phyloP scores from a whole-genome alignment of 2,329 filamentous ascomycete genomes.

The Penicillium expansum region DNA sequence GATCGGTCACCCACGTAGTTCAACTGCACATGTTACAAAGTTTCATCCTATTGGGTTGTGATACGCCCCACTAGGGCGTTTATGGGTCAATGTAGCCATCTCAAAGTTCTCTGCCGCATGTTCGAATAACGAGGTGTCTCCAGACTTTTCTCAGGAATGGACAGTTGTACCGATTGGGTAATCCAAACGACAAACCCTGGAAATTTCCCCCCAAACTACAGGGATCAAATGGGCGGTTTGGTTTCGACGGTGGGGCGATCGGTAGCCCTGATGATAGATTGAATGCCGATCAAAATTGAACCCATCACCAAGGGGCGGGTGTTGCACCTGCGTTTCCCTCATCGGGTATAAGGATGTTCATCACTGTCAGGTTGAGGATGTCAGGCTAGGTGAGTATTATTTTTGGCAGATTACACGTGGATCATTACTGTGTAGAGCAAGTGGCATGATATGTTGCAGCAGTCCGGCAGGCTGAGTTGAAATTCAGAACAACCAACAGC shows the following conservation, averaged over 20 bases:
- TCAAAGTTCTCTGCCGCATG: background rate
- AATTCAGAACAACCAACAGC: background rate
- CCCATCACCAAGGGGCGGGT: no score
- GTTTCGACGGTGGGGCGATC: constrained; percentile 4
- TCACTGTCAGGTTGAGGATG: background rate
- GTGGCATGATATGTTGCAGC: background rate
- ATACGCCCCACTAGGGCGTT: background rate
- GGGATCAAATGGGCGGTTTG: background rate
- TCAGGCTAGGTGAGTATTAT: constrained; percentile 3
- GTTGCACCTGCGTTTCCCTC: background rate
- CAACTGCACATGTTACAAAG: background rate
- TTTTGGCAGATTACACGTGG: constrained; percentile 4
- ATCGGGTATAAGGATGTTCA: background rate
- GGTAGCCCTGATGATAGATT: background rate
- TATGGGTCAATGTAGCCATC: background rate
- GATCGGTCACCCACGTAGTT: background rate
- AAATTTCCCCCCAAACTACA: background rate
- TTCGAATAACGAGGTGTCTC: background rate
- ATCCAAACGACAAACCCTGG: background rate
- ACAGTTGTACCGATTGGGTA: background rate
- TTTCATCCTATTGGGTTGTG: background rate
- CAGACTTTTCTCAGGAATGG: background rate
- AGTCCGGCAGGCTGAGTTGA: background rate
- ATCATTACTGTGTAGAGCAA: background rate
- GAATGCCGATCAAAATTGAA: background rate